phyloP scores from a whole-genome alignment of 164 flowering plant species.

The Vitis cinerea region DNA sequence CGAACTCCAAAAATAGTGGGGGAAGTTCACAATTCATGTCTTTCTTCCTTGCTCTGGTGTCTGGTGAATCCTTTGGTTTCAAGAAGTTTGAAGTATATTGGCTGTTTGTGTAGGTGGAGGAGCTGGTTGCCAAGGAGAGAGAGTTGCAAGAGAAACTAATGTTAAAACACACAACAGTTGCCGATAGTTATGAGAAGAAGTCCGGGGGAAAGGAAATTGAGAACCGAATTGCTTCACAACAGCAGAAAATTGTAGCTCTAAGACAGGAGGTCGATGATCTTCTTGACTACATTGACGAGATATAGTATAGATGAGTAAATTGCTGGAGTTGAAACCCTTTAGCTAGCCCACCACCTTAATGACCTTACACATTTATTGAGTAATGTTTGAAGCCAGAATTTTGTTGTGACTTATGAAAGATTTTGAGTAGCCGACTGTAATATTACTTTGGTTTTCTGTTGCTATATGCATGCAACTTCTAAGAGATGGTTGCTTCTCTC shows the following conservation, averaged over 20 bases:
- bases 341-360: neutral
- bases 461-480: too few species aligned
- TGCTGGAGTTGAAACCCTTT: neutral
- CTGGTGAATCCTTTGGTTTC: neutral
- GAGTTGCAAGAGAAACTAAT: slow-evolving; percentile 82
- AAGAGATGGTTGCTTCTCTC: too few species aligned
- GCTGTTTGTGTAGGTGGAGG: slow-evolving; percentile 58
- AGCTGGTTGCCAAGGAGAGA: slow-evolving; percentile 75
- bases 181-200: slow-evolving; percentile 83
- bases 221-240: slow-evolving; percentile 61
- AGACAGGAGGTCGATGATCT: slow-evolving; percentile 86
- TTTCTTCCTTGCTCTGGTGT: neutral
- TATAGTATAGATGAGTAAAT: slow-evolving; percentile 26
- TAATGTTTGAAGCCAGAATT: too few species aligned
- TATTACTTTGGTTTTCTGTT: too few species aligned
- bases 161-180: slow-evolving; percentile 71
- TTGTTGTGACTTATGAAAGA: too few species aligned
- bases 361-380: neutral
- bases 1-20: too few species aligned
- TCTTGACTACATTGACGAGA: slow-evolving; percentile 69
- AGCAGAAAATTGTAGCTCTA: slow-evolving; percentile 65
- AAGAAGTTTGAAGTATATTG: neutral
- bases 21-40: neutral
- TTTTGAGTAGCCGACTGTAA: too few species aligned
- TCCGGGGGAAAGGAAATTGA: slow-evolving; percentile 67